Evolutionary conservation across 176 grass and related monocot species (phyloP).

Genomic region (Carex pumila): DNA sequence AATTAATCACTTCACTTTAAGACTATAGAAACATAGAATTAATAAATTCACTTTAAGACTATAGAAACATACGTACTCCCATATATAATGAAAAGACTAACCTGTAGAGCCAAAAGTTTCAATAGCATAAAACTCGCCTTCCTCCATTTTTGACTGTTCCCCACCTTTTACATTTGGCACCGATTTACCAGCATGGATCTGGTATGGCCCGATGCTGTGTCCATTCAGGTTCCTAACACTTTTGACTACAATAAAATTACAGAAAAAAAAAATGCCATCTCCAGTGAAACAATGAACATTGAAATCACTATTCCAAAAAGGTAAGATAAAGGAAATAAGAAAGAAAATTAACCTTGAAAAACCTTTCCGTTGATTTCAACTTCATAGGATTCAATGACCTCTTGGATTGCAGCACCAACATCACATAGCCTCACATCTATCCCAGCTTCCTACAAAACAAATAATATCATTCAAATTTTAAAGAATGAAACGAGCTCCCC

Average conservation of each 20-base stretch:
- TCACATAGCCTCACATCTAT: conserved; percentile 94
- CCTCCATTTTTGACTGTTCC: conserved; percentile 97
- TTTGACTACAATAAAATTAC: conserved; percentile 59
- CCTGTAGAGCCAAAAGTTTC: conserved; percentile 98
- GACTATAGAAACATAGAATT: background rate
- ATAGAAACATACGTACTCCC: background rate
- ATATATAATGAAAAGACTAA: background rate
- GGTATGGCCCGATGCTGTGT: conserved; percentile 95
- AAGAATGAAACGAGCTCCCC: background rate
- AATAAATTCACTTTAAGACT: background rate
- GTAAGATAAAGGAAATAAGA: background rate
- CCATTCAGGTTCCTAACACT: conserved; percentile 92
- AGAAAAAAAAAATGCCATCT: background rate
- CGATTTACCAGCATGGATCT: conserved; percentile 94
- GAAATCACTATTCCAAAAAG: background rate
- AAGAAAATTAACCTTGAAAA: conserved; percentile 62
- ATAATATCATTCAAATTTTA: background rate
- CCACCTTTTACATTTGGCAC: conserved; percentile 96
- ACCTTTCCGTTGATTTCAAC: conserved; percentile 98
- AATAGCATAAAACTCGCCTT: conserved; percentile 95
- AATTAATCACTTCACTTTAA: background rate
- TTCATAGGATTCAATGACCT: conserved; percentile 98
- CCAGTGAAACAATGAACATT: background rate
- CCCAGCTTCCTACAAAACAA: conserved; percentile 73
- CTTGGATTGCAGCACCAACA: conserved; percentile 95